Conservation (phyloP, 2,329 filamentous ascomycete genomes). For the Raffaelea albimanens region DNA sequence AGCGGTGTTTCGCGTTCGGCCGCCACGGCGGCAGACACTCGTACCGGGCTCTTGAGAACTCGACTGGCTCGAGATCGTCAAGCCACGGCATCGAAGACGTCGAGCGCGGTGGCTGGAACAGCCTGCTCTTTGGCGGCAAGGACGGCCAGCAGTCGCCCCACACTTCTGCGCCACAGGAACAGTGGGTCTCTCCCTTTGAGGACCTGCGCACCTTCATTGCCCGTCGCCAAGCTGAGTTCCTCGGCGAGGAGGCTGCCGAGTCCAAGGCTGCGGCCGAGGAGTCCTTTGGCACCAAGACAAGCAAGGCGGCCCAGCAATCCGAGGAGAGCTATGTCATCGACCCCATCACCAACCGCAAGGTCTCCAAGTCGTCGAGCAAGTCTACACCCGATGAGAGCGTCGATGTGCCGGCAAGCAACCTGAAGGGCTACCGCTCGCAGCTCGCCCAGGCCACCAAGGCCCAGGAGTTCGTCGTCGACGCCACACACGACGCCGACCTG, state of each 20-base stretch:
- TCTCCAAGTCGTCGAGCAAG: conserved; percentile 20
- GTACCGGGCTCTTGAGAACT: conserved; percentile 25
- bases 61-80: conserved; percentile 26
- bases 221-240: conserved; percentile 12
- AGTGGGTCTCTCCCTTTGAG: conserved; percentile 22
- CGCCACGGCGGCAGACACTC: conserved; percentile 20
- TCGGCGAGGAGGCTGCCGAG: conserved; percentile 5
- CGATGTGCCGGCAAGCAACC: conserved; percentile 7
- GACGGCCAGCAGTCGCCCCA: background rate
- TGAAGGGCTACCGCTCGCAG: conserved; percentile 10
- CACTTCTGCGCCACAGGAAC: conserved; percentile 14
- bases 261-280: background rate
- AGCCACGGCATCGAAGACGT: conserved; percentile 34
- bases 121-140: conserved; percentile 27
- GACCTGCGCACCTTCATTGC: conserved; percentile 24
- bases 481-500: conserved; percentile 2
- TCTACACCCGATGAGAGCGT: conserved; percentile 10
- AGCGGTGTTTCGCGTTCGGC: conserved; percentile 12
- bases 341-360: conserved; percentile 49
- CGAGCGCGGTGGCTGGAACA: conserved; percentile 33
- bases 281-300: background rate
- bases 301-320: background rate
- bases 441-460: conserved; percentile 19
- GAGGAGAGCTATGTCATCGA: conserved; percentile 37
- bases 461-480: too few relatives aligned